Evolutionary conservation across 176 grass and related monocot species (phyloP).

Genomic region (Lolium multiflorum): DNA sequence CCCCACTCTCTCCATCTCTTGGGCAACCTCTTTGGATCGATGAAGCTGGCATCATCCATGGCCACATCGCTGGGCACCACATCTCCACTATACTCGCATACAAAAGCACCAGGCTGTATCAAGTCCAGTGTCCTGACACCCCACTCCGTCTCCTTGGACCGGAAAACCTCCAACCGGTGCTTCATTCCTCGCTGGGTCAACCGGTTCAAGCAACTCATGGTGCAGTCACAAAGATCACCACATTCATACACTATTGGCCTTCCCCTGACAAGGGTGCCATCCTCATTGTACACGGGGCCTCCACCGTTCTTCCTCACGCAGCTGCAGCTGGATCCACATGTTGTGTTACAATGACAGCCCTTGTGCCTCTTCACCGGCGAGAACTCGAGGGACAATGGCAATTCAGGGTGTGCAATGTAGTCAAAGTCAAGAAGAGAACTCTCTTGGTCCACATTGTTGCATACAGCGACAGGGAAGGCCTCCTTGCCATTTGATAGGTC

Average conservation of each 20-base stretch:
- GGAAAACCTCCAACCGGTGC: slow-evolving; percentile 75
- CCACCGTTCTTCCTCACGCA: slow-evolving; percentile 60
- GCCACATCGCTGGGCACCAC: slow-evolving; percentile 10
- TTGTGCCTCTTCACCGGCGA: slow-evolving; percentile 23
- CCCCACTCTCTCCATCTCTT: slow-evolving; percentile 88
- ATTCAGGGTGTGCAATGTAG: slow-evolving; percentile 56
- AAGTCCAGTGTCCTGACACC: slow-evolving; percentile 78
- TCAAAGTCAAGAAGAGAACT: slow-evolving; percentile 54
- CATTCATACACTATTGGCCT: slow-evolving; percentile 86
- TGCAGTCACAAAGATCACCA: slow-evolving; percentile 57
- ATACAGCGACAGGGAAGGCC: slow-evolving; percentile 48
- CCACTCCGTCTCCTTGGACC: slow-evolving; percentile 81
- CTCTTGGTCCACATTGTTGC: slow-evolving; percentile 68
- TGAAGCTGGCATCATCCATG: neutral
- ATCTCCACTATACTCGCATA: slow-evolving; percentile 79
- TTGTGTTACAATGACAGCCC: slow-evolving; percentile 51
- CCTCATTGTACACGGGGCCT: slow-evolving; percentile 50
- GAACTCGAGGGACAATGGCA: slow-evolving; percentile 9
- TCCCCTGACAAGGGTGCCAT: slow-evolving; percentile 66
- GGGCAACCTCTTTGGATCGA: slow-evolving; percentile 65
- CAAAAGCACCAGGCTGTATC: slow-evolving; percentile 73
- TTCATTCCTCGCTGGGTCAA: slow-evolving; percentile 80
- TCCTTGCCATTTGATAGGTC: slow-evolving; percentile 75
- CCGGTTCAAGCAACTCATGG: slow-evolving; percentile 65
- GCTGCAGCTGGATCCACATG: slow-evolving; percentile 51